Evolutionary conservation across 768 basidiomycete genomes (phyloP).

Genomic region (Coprinopsis sp.): DNA sequence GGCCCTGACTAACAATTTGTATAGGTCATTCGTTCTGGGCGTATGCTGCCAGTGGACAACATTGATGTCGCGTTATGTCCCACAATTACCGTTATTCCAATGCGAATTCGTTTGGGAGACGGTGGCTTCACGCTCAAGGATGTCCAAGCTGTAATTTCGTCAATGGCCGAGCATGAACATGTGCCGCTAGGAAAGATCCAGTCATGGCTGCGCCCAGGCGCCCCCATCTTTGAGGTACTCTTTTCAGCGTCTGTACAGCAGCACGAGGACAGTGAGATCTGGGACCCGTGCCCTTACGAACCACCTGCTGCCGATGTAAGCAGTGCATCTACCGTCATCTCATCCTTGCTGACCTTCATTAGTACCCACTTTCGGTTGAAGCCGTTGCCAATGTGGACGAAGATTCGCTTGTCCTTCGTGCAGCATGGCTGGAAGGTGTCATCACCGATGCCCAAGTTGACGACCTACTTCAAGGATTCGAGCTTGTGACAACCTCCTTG

Average conservation of each 20-base stretch:
- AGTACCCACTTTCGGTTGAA: slow-evolving; percentile 31
- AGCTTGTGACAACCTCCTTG: slow-evolving; percentile 15
- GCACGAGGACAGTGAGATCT: slow-evolving; percentile 15
- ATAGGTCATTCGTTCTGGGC: slow-evolving; percentile 32
- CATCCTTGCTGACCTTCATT: slow-evolving; percentile 1
- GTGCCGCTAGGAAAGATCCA: slow-evolving; percentile 28
- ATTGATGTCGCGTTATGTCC: slow-evolving; percentile 26
- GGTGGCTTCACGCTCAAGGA: slow-evolving; percentile 15
- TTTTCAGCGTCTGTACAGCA: slow-evolving; percentile 29
- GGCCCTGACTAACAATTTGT: neutral
- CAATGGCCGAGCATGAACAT: slow-evolving; percentile 28
- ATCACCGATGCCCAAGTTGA: slow-evolving; percentile 9
- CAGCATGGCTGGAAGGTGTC: slow-evolving; percentile 20
- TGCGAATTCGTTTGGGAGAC: slow-evolving; percentile 21
- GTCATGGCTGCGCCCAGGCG: slow-evolving; percentile 28
- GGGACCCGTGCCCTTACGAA: slow-evolving; percentile 24
- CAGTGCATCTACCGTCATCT: neutral
- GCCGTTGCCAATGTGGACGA: slow-evolving; percentile 21
- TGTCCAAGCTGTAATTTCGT: slow-evolving; percentile 23
- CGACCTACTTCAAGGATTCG: slow-evolving; percentile 20
- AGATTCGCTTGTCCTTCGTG: slow-evolving; percentile 21
- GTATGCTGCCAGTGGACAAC: slow-evolving; percentile 26
- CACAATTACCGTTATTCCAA: slow-evolving; percentile 27
- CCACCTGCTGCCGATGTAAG: slow-evolving; percentile 30
- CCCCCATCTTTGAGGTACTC: slow-evolving; percentile 25